Conservation (phyloP, 2,329 filamentous ascomycete genomes). For the Tolypocladium album region DNA sequence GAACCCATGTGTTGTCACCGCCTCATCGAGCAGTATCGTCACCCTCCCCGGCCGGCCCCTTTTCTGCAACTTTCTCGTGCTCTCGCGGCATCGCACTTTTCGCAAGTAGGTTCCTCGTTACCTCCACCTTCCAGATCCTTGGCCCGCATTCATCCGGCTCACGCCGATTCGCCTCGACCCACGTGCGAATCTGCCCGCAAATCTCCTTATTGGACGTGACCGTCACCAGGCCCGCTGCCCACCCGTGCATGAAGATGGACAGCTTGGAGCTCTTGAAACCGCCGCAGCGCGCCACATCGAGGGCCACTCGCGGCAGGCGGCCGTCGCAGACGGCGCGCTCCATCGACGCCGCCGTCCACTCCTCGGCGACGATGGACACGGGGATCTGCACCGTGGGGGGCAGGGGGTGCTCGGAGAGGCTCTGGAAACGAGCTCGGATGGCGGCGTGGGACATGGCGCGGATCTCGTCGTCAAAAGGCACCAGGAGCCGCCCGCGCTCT, state of each 20-base stretch:
- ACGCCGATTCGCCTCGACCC: conserved; percentile 19
- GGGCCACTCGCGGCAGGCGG: conserved; percentile 19
- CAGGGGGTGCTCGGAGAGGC: conserved; percentile 20
- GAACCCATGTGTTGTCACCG: neutral
- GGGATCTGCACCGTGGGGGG: conserved; percentile 23
- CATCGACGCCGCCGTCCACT: conserved; percentile 17
- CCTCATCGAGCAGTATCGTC: neutral
- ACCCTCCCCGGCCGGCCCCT: neutral
- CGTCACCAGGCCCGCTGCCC: conserved; percentile 21
- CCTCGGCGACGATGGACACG: conserved; percentile 16
- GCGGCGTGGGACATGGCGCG: conserved; percentile 4
- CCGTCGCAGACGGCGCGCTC: conserved; percentile 11
- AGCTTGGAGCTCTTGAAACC: conserved; percentile 25
- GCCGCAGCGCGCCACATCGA: conserved; percentile 19
- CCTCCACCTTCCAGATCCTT: conserved; percentile 20
- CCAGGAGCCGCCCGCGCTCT: conserved; percentile 21
- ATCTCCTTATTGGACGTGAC: conserved; percentile 31
- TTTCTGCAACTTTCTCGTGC: neutral
- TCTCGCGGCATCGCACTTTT: conserved; percentile 17
- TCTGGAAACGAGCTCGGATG: conserved; percentile 16
- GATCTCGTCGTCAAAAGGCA: conserved; percentile 14
- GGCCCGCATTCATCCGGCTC: conserved; percentile 19
- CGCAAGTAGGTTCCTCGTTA: conserved; percentile 24
- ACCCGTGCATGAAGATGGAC: conserved; percentile 28
- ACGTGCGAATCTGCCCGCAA: conserved; percentile 21